Conservation (phyloP, 1,284 basidiomycete genomes). For the Naganishia sp. region DNA sequence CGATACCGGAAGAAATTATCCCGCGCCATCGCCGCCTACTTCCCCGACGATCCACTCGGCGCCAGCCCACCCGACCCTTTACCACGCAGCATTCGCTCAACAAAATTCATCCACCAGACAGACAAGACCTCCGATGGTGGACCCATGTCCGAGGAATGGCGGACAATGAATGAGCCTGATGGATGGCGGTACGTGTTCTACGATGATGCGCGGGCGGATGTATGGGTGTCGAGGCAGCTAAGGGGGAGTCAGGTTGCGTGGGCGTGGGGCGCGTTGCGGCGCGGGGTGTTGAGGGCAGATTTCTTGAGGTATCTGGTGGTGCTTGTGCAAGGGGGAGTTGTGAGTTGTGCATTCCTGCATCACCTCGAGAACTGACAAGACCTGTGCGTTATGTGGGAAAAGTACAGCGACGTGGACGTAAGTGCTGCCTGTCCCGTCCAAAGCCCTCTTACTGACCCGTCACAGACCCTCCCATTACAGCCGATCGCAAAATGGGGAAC, state of each 20-base stretch:
- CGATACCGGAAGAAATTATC: conserved; percentile 20
- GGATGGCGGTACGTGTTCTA: conserved; percentile 49
- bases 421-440: conserved; percentile 29
- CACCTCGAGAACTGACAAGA: neutral
- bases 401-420: conserved; percentile 52
- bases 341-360: neutral
- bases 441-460: neutral
- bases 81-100: conserved; percentile 38
- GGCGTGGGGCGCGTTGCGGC: conserved; percentile 49
- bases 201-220: conserved; percentile 39
- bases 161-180: conserved; percentile 38
- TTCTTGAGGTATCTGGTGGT: conserved; percentile 53
- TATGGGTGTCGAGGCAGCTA: conserved; percentile 35
- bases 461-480: conserved; percentile 41
- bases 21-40: conserved; percentile 9
- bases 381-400: neutral
- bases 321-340: conserved; percentile 52
- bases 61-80: neutral
- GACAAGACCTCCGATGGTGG: conserved; percentile 39
- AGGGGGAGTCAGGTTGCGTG: conserved; percentile 41
- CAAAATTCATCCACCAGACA: conserved; percentile 47
- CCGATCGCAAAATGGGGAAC: conserved; percentile 49
- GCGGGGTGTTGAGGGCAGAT: conserved; percentile 53
- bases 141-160: conserved; percentile 37
- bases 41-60: neutral